Conservation (phyloP, 2,329 filamentous ascomycete genomes). For the Colletotrichum tamarilloi region DNA sequence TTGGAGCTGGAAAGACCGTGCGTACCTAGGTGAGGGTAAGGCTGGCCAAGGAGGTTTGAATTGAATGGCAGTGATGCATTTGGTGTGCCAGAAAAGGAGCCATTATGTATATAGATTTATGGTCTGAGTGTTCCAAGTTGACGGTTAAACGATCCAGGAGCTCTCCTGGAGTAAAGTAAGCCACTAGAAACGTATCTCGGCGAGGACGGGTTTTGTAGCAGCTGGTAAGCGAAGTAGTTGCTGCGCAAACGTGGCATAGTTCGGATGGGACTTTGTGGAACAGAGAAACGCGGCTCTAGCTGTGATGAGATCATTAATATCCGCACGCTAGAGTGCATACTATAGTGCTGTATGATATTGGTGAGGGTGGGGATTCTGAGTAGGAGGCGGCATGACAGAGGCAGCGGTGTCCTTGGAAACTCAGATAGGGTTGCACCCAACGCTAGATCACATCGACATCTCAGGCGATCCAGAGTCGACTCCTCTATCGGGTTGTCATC, state of each 20-base stretch:
- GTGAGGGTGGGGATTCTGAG: background rate
- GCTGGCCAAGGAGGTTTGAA: background rate
- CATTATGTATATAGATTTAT: background rate
- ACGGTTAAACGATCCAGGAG: background rate
- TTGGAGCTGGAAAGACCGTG: background rate
- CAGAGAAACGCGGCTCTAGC: background rate
- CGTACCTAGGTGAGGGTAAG: background rate
- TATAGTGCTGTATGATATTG: background rate
- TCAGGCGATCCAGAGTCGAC: background rate
- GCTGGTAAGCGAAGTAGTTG: too few species aligned
- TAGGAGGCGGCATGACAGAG: background rate
- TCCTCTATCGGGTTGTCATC: background rate
- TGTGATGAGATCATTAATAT: background rate
- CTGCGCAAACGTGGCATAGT: background rate
- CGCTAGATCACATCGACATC: too few species aligned
- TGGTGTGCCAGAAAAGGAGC: background rate
- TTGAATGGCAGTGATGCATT: conserved; percentile 7
- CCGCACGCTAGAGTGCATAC: background rate
- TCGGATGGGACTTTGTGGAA: background rate
- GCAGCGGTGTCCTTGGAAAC: too few species aligned
- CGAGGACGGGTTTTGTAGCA: background rate
- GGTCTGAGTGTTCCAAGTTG: background rate
- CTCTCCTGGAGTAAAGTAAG: background rate
- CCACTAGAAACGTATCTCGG: background rate
- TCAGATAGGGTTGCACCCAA: too few species aligned